Percentiles rank a stretch among this genome's conserved stretches.
phyloP scores from a whole-genome alignment of 495 filamentous ascomycete genomes.

The Hypoxylon fuscum region DNA sequence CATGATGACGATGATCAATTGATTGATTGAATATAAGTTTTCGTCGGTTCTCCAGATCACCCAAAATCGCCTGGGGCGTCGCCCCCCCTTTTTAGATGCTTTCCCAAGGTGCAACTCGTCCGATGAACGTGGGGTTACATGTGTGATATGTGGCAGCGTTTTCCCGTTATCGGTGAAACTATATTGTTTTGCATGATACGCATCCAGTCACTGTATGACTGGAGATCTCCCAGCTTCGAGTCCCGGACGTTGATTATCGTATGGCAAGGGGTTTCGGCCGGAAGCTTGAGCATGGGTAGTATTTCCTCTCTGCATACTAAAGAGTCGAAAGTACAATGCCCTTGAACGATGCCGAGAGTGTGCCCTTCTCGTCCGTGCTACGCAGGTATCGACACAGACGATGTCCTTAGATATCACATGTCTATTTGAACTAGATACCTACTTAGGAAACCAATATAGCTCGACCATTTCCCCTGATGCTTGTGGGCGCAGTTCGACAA shows the following conservation, averaged over 20 bases:
- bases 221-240: slow-evolving; percentile 18
- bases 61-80: not conserved
- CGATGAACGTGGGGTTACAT: slow-evolving; percentile 24
- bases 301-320: too few relatives aligned
- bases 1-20: too few relatives aligned
- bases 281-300: not conserved
- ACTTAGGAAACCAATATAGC: too few relatives aligned
- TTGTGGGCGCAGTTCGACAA: too few relatives aligned
- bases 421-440: too few relatives aligned
- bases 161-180: slow-evolving; percentile 18
- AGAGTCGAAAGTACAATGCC: too few relatives aligned
- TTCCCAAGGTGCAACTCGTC: slow-evolving; percentile 7
- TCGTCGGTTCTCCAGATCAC: not conserved
- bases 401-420: too few relatives aligned
- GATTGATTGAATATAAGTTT: slow-evolving; percentile 11
- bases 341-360: too few relatives aligned
- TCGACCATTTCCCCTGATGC: too few relatives aligned
- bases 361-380: too few relatives aligned
- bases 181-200: not conserved
- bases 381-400: too few relatives aligned
- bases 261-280: slow-evolving; percentile 12
- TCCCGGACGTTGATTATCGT: not conserved
- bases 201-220: slow-evolving; percentile 19
- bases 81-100: slow-evolving; percentile 14
- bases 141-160: not conserved